These are phyloP conservation scores for Backusella circina DNA, from an alignment of 192 early-diverging fungal genomes.

Conservation along the genomic window DNA sequence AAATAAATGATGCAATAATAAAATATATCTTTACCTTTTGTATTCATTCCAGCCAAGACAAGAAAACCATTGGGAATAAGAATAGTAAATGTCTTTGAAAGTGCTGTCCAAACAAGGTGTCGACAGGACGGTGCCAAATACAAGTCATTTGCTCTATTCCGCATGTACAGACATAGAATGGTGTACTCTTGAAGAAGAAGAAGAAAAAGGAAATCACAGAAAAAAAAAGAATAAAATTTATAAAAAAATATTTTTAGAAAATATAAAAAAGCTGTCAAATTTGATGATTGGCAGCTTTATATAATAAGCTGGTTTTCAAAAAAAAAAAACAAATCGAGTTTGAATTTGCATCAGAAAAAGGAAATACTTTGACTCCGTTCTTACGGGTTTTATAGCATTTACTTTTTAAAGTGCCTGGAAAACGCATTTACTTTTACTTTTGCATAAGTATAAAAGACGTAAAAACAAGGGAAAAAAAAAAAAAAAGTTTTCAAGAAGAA, in stretches of 20 bases:
- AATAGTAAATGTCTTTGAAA: neutral
- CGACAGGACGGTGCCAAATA: neutral
- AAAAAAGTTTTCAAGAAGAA: no score
- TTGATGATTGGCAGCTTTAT: neutral
- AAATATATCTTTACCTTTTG: neutral
- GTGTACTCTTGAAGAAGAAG: neutral
- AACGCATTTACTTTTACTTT: no score
- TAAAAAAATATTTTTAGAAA: neutral
- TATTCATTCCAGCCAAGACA: neutral
- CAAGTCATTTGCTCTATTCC: neutral
- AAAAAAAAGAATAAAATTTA: neutral
- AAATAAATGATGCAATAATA: neutral
- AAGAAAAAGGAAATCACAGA: neutral
- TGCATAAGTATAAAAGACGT: no score
- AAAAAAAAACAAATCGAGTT: neutral
- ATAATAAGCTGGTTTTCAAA: neutral
- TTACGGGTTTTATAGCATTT: no score
- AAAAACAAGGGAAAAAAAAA: no score
- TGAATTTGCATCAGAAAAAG: neutral
- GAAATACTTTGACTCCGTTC: no score
- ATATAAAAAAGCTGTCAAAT: neutral
- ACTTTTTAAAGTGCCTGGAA: no score
- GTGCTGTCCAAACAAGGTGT: slow-evolving; percentile 4
- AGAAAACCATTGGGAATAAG: neutral
- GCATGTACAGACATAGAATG: neutral